These are phyloP conservation scores for Colletotrichum tabaci DNA, from an alignment of 2,329 filamentous ascomycete species.

Conservation along the genomic window DNA sequence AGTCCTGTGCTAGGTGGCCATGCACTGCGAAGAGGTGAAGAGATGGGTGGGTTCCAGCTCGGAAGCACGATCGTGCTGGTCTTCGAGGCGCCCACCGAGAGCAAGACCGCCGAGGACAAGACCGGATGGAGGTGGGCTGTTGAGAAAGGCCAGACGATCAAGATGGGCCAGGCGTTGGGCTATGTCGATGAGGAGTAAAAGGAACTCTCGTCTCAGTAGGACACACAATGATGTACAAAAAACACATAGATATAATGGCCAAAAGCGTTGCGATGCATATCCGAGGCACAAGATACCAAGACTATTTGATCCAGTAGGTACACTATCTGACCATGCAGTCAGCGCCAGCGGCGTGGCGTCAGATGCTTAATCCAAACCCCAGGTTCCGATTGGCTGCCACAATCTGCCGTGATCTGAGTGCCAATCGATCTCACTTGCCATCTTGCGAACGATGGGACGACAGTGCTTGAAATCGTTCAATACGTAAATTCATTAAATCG, in stretches of 20 bases:
- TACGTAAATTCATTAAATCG: constrained; percentile 37
- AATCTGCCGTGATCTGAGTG: neutral
- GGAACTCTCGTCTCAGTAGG: neutral
- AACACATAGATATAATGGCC: constrained; percentile 3
- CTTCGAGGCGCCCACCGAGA: constrained; percentile 83
- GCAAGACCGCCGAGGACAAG: constrained; percentile 58
- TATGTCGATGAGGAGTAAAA: constrained; percentile 72
- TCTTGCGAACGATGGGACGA: neutral
- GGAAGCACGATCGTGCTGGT: constrained; percentile 96
- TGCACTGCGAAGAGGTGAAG: constrained; percentile 87
- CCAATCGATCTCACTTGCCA: neutral
- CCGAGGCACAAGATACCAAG: neutral
- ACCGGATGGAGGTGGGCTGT: constrained; percentile 89
- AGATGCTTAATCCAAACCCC: constrained; percentile 28
- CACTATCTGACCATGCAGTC: neutral
- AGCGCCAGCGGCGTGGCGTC: neutral
- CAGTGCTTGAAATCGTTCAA: constrained; percentile 23
- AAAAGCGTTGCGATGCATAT: neutral
- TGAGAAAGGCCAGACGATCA: constrained; percentile 88
- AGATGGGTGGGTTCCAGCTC: constrained; percentile 98
- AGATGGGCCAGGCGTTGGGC: constrained; percentile 90
- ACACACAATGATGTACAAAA: constrained; percentile 22
- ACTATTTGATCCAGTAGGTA: neutral
- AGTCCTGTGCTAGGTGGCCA: constrained; percentile 86
- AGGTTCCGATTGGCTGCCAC: neutral